Evolutionary conservation across 2,329 filamentous ascomycete genomes (phyloP), one percentile per base, ranked within the genome.

Genomic region (Cercospora sesami): DNA sequence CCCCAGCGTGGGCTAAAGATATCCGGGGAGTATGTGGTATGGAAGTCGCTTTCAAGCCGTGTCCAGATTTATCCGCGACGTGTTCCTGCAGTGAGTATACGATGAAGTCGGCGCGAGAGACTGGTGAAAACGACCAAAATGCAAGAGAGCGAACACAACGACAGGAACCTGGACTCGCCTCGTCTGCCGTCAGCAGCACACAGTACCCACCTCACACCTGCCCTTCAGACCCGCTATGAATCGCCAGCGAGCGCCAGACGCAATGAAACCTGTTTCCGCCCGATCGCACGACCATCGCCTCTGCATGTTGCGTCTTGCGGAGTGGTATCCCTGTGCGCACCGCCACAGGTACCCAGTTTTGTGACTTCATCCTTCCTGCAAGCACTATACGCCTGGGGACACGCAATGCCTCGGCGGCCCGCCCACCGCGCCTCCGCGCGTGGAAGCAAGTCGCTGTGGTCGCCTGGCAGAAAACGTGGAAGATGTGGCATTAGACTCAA

Each of bases 201-300:
- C 62, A 31, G 62, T 64, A 64, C 62, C 62, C 62, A 64, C 62
- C 31, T 42, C 28, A 31, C 33, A 31, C 51, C 33, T 64, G 39
- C 62, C 14, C 8, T 58, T 18, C 36, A 55, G 51, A 33, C 62
- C 62, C 51, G 62, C 62, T 64, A 39, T 57, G 48, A 59, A 33
- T 64, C 53, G 63, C 62, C 36, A 63, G 59, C 28, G 59, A 63
- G 59, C 59, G 36, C 53, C 66, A 68, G 30, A 60, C 45, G 59
- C 62, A 58, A 57, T 30, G 68, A 69, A 71, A 71, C 70, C 70
- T 69, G 70, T 69, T 71, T 69, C 64, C 64, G n/a, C 23, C 51
- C 67, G 65, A 71, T 69, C 65, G 67, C 59, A 58, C 57, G 60
- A 63, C 64, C 51, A 48, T 65, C 60, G 30, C 48, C 45, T 58